These are phyloP conservation scores for Phaeoacremonium minimum DNA, from an alignment of 2,329 filamentous ascomycete species.

Conservation along the genomic window DNA sequence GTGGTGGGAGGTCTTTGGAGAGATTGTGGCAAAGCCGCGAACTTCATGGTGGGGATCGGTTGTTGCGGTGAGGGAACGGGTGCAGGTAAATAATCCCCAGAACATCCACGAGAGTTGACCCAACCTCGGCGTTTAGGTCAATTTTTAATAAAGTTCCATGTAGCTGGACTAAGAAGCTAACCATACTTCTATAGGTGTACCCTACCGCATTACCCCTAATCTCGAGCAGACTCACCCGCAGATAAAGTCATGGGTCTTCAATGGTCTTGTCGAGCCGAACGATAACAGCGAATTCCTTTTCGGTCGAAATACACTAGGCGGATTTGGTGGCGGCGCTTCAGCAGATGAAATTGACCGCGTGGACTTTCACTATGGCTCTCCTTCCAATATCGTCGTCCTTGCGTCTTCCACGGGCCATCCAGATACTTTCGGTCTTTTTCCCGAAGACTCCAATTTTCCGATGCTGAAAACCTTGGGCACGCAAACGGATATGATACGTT, in stretches of 20 bases:
- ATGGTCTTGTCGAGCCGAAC: conserved; percentile 8
- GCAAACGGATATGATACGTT: conserved; percentile 13
- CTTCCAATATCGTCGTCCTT: conserved; percentile 19
- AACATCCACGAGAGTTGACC: too few relatives aligned
- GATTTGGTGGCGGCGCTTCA: conserved; percentile 23
- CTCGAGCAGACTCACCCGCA: conserved; percentile 4
- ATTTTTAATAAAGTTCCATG: conserved; percentile 17
- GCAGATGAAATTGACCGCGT: conserved; percentile 29
- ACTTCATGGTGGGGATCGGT: conserved; percentile 24
- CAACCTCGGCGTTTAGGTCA: too few relatives aligned
- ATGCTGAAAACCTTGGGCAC: conserved; percentile 15
- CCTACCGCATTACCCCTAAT: conserved; percentile 8
- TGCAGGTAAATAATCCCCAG: conserved; percentile 22
- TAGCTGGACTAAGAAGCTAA: conserved; percentile 16
- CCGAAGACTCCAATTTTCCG: conserved; percentile 15
- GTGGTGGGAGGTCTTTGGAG: conserved; percentile 26
- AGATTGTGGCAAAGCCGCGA: conserved; percentile 20
- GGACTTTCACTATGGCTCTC: conserved; percentile 22
- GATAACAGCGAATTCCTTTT: conserved; percentile 8
- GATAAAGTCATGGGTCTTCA: conserved; percentile 8
- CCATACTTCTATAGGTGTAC: conserved; percentile 16
- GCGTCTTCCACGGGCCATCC: conserved; percentile 16
- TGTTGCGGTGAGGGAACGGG: conserved; percentile 22
- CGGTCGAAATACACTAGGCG: conserved; percentile 10
- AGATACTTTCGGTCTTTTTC: conserved; percentile 15